phyloP scores from a whole-genome alignment of 495 filamentous ascomycete genomes.

The Extremus antarcticus region DNA sequence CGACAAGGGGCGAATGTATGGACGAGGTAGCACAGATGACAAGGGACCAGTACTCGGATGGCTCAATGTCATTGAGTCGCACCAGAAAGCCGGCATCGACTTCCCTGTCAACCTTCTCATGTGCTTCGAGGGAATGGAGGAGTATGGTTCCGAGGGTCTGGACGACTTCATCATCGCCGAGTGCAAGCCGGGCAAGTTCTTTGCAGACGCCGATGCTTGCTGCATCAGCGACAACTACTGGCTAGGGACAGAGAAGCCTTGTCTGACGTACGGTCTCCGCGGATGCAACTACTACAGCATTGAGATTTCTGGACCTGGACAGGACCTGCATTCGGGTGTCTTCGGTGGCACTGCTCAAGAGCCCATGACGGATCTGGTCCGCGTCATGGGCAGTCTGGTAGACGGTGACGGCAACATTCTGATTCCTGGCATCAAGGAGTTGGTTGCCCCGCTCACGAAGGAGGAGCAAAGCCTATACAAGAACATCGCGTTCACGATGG shows the following conservation, averaged over 20 bases:
- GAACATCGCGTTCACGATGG: slow-evolving; percentile 86
- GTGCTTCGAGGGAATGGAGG: slow-evolving; percentile 99
- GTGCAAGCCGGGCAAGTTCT: slow-evolving; percentile 62
- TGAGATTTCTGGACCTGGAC: slow-evolving; percentile 74
- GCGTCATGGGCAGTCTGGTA: slow-evolving; percentile 69
- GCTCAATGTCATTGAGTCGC: slow-evolving; percentile 95
- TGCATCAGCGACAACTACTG: slow-evolving; percentile 99
- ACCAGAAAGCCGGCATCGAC: slow-evolving; percentile 85
- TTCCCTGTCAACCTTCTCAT: slow-evolving; percentile 96
- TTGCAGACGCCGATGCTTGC: slow-evolving; percentile 88
- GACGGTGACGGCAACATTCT: slow-evolving; percentile 81
- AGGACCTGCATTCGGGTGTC: slow-evolving; percentile 91
- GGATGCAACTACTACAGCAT: slow-evolving; percentile 95
- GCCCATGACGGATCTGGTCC: slow-evolving; percentile 92
- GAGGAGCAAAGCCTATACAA: slow-evolving; percentile 81
- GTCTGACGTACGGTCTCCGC: slow-evolving; percentile 93
- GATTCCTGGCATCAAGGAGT: slow-evolving; percentile 79
- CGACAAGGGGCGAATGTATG: slow-evolving; percentile 85
- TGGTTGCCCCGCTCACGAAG: slow-evolving; percentile 75
- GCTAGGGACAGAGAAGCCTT: slow-evolving; percentile 96
- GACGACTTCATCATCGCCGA: slow-evolving; percentile 89
- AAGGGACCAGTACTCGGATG: slow-evolving; percentile 97
- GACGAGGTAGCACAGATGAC: slow-evolving; percentile 92
- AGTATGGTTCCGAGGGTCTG: slow-evolving; percentile 93
- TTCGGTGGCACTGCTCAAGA: slow-evolving; percentile 94